A percentile compares a stretch with the other conserved stretches of the same genome.
phyloP scores from a whole-genome alignment of 805 yeast genomes.

The Candida argentea region DNA sequence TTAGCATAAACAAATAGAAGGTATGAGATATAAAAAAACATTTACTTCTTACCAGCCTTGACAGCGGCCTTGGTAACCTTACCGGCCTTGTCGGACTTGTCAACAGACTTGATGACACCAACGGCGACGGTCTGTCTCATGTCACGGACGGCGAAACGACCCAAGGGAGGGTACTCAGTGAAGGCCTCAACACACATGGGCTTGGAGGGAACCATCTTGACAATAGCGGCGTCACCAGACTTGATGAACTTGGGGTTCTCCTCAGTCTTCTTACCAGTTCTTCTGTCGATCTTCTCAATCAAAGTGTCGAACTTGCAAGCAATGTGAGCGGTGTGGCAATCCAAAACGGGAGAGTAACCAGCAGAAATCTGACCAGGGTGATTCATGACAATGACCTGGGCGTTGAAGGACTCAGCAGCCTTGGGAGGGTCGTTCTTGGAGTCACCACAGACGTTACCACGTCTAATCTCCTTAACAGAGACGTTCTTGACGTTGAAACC shows the following conservation, averaged over 20 bases:
- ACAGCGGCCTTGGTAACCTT: slow-evolving; percentile 96
- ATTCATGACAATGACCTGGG: slow-evolving; percentile 81
- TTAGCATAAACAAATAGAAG: not conserved
- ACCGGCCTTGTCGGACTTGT: slow-evolving; percentile 77
- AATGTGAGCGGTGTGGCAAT: slow-evolving; percentile 90
- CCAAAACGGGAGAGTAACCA: slow-evolving; percentile 87
- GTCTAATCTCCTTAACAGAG: slow-evolving; percentile 79
- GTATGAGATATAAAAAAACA: no score
- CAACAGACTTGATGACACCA: slow-evolving; percentile 96
- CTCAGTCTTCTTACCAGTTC: slow-evolving; percentile 34
- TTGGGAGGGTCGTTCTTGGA: slow-evolving; percentile 82
- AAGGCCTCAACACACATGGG: slow-evolving; percentile 36
- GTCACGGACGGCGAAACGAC: slow-evolving; percentile 76
- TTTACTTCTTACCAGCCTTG: slow-evolving; percentile 69
- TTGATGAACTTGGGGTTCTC: slow-evolving; percentile 25
- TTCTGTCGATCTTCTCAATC: slow-evolving; percentile 79
- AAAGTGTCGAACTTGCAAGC: slow-evolving; percentile 81
- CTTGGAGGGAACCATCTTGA: slow-evolving; percentile 33
- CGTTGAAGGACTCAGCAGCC: slow-evolving; percentile 67
- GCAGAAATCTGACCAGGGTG: slow-evolving; percentile 88
- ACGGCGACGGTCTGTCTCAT: slow-evolving; percentile 99
- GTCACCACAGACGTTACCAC: slow-evolving; percentile 92
- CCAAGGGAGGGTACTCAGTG: slow-evolving; percentile 37
- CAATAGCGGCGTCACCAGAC: slow-evolving; percentile 31
- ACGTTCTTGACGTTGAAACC: slow-evolving; percentile 89